Conservation (phyloP, 306 rosid genomes). For the Malus sylvestris region DNA sequence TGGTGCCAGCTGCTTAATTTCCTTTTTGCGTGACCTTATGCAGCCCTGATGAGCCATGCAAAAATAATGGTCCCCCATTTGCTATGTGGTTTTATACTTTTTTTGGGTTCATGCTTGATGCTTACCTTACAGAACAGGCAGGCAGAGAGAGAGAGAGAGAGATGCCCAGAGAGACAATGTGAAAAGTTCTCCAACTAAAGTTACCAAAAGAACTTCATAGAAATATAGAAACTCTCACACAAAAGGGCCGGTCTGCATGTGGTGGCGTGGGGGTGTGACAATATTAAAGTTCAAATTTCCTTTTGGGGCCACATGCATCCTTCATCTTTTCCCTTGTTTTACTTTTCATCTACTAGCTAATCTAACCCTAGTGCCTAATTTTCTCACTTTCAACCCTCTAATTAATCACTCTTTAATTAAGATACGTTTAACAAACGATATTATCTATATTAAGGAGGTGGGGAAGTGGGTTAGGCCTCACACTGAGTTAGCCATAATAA, state of each 20-base stretch:
- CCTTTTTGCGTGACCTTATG: constrained; percentile 12
- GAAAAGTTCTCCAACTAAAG: constrained; percentile 30
- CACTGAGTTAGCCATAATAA: too few relatives aligned
- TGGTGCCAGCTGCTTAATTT: background rate
- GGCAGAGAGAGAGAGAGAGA: constrained; percentile 2
- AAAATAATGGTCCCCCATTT: constrained; percentile 45
- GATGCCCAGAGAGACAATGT: background rate
- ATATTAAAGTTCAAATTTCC: constrained; percentile 29
- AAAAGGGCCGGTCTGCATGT: constrained; percentile 43
- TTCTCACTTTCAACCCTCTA: background rate
- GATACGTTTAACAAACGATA: too few relatives aligned
- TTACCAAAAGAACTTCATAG: constrained; percentile 12
- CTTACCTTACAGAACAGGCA: constrained; percentile 47
- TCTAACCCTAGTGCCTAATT: background rate
- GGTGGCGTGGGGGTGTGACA: constrained; percentile 64
- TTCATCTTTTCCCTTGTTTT: constrained; percentile 17
- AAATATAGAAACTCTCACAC: constrained; percentile 37
- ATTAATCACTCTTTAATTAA: background rate
- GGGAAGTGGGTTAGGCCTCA: too few relatives aligned
- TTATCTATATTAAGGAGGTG: too few relatives aligned
- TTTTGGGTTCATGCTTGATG: constrained; percentile 41
- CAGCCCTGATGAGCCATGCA: constrained; percentile 14
- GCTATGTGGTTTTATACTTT: constrained; percentile 28
- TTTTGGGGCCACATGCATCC: constrained; percentile 43
- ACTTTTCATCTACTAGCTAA: constrained; percentile 13